These are phyloP conservation scores for Phaeosphaeria sp. DNA, from an alignment of 2,329 filamentous ascomycete species.

Conservation along the genomic window DNA sequence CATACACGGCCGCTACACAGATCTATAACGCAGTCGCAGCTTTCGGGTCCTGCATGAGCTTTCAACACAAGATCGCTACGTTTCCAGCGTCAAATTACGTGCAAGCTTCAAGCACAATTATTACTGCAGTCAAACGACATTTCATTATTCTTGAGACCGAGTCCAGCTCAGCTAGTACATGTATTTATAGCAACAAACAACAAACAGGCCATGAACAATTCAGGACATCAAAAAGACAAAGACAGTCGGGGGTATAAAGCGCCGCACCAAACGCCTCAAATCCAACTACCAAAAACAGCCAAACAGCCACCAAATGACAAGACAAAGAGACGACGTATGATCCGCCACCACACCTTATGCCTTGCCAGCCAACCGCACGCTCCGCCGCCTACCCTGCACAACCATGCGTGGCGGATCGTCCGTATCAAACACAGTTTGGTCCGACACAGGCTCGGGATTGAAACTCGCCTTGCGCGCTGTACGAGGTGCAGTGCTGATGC, in stretches of 20 bases:
- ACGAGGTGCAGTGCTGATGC: background rate
- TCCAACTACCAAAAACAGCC: background rate
- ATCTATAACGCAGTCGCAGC: background rate
- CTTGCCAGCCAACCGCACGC: slow-evolving; percentile 2
- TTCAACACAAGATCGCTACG: background rate
- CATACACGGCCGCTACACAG: background rate
- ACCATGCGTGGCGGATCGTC: slow-evolving; percentile 18
- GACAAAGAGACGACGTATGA: background rate
- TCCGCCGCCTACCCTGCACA: background rate
- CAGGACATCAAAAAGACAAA: background rate
- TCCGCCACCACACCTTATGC: background rate
- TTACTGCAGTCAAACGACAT: background rate
- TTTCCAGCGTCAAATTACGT: background rate
- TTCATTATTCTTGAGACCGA: background rate
- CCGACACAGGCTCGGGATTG: slow-evolving; percentile 19
- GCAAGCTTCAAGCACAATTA: background rate
- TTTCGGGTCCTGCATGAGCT: background rate
- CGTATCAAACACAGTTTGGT: slow-evolving; percentile 15
- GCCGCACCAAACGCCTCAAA: background rate
- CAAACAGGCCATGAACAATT: background rate
- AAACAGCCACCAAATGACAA: background rate
- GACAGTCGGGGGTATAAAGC: background rate
- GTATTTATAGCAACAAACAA: background rate
- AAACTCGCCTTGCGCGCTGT: slow-evolving; percentile 16
- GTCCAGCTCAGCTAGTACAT: background rate